A percentile compares a stretch with the other conserved stretches of the same genome.
Evolutionary conservation across 208 protist species (phyloP).

Genomic region (Crithidia thermophila): DNA sequence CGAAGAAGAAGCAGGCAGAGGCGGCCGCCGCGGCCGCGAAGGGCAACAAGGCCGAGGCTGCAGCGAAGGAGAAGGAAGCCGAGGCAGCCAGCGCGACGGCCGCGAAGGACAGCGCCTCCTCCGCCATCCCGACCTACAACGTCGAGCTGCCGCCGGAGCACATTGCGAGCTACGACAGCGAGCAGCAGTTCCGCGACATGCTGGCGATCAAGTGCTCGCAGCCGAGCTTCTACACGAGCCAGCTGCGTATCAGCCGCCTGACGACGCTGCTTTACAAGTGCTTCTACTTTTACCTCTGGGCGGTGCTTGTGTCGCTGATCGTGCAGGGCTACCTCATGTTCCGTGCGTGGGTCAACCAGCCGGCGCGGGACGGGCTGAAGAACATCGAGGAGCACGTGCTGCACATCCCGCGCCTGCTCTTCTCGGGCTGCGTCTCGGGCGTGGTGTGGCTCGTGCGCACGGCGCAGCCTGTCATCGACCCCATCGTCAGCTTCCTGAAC

Average conservation of each 20-base stretch:
- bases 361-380: constrained; percentile 73
- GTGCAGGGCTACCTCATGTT: constrained; percentile 85
- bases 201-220: constrained; percentile 85
- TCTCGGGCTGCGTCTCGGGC: constrained; percentile 60
- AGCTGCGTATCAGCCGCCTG: constrained; percentile 66
- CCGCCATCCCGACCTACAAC: not conserved
- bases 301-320: constrained; percentile 69
- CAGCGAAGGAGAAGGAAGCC: constrained; percentile 5
- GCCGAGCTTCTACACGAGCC: constrained; percentile 69
- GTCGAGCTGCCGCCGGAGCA: constrained; percentile 29
- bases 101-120: constrained; percentile 3
- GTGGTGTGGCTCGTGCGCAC: constrained; percentile 55
- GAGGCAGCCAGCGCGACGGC: not conserved
- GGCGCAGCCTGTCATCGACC: constrained; percentile 69
- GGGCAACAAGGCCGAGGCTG: constrained; percentile 12
- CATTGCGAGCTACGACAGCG: constrained; percentile 48
- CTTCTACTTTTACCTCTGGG: constrained; percentile 89
- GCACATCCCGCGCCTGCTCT: constrained; percentile 83
- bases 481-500: constrained; percentile 49
- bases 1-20: constrained; percentile 40
- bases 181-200: constrained; percentile 79
- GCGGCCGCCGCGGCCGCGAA: constrained; percentile 27
- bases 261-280: constrained; percentile 74
- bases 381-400: constrained; percentile 84
- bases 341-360: constrained; percentile 84